phyloP scores from a whole-genome alignment of 371 early-diverging fungal species.

The Apophysomyces trapeziformis region DNA sequence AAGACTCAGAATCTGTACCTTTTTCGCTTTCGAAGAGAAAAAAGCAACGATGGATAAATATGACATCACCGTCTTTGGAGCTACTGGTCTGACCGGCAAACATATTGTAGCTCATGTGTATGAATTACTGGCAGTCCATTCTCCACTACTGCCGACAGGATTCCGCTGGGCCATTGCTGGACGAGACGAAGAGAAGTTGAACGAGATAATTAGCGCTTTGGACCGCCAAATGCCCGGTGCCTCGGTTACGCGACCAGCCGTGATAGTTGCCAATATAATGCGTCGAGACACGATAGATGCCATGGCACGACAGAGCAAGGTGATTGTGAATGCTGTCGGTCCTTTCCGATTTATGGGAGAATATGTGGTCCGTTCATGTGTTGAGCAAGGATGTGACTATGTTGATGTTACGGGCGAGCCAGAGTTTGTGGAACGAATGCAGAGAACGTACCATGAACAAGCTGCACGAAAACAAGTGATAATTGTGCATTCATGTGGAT shows the following conservation, averaged over 20 bases:
- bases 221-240: slow-evolving; percentile 22
- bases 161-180: slow-evolving; percentile 75
- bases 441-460: slow-evolving; percentile 71
- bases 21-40: no score
- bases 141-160: slow-evolving; percentile 17
- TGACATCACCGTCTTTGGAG: slow-evolving; percentile 84
- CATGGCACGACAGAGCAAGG: slow-evolving; percentile 61
- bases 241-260: slow-evolving; percentile 39
- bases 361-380: slow-evolving; percentile 84
- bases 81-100: slow-evolving; percentile 86
- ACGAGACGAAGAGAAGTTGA: slow-evolving; percentile 56
- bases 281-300: slow-evolving; percentile 56
- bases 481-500: slow-evolving; percentile 88
- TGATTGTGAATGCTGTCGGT: slow-evolving; percentile 84
- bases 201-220: slow-evolving; percentile 29
- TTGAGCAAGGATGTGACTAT: slow-evolving; percentile 80
- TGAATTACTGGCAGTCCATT: slow-evolving; percentile 30
- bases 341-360: slow-evolving; percentile 84
- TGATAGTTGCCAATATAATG: slow-evolving; percentile 68
- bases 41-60: slow-evolving; percentile 7
- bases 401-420: slow-evolving; percentile 86
- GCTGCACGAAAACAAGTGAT: slow-evolving; percentile 68
- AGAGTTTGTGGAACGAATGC: slow-evolving; percentile 78
- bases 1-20: no score
- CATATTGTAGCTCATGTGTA: slow-evolving; percentile 72